Base-by-base conservation (phyloP, 73 alveolate genomes). In the Paramecium pentaurelia region DNA sequence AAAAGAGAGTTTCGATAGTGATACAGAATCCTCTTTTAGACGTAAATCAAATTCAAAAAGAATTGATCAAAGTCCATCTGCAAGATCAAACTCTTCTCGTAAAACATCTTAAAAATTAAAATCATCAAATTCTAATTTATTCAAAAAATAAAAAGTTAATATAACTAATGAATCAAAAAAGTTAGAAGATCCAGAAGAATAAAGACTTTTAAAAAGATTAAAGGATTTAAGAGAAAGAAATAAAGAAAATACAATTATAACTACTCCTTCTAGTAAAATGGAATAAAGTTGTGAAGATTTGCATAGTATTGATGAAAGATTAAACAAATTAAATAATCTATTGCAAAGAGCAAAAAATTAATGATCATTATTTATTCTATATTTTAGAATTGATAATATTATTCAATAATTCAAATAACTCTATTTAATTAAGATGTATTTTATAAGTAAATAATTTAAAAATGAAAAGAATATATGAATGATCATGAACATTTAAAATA, bases 11-110 rank as follows among this genome's bases (percentile, higher is more conserved):
- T 32, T 75, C 10, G 88, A 75, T 75, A 32, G 60, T 75, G 88
- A 75, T 14, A 32, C 58, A 5, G 88, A 75, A 38, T 75, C 88
- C n/a, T 75, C 88, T 14, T 75, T n/a, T 16, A 75, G 88, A 75
- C 42, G 49, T 10, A 75, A 75, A 45, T 32, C 58, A 6, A 30
- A 22, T 37, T 75, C 42, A 9, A 75, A 75, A 40, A 16, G 40
- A n/a, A 11, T 37, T 20, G 88, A 75, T 14, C 3, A 54, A 8
- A 32, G 60, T 40, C 88, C 88, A 10, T 75, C 88, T n/a, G 88
- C 88, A 11, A 30, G 88, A 6, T 75, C 88, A 3, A 75, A 30
- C 9, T 37, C 68, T 34, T 75, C 88, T 37, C 36, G 58, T 16
- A 32, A 68, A 18, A 68, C 40, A 32, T 32, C 40, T 7, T 68